Evolutionary conservation across 495 filamentous ascomycete genomes (phyloP), one percentile per base, ranked within the genome.

Genomic region (Hypoxylon crocopeplum): DNA sequence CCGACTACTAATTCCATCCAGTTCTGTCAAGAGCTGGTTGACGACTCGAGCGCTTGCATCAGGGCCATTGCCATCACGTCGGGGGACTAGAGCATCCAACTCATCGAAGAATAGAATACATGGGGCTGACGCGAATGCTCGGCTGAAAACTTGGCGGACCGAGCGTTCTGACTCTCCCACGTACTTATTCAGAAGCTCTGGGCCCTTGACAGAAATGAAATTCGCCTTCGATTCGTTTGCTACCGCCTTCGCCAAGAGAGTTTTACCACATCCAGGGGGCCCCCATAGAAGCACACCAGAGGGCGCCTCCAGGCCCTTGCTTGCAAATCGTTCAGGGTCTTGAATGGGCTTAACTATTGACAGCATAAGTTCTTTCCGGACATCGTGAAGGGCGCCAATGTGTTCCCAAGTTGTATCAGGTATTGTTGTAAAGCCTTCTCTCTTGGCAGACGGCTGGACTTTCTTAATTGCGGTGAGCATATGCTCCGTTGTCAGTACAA

Each of bases 91-190:
- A 3, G 94, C 92, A 66, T 98, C 94, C 25, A 98, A 79, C 71
- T 98, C 94, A 73, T 98, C 94, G 70, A 98, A 98, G 82, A 98
- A 98, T 54, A 98, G 86, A 40, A 98, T 90, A 68, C 93, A 97
- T 16, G 94, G 94, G 1, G 94, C 82, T 6, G 86, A 90, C 0
- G 89, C 89, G 20, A 93, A 84, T 7, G 94, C 94, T 11, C 94
- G 88, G 39, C 87, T 84, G 69, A 98, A 98, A 2, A 97, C 90
- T 69, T 96, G 91, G 12, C 94, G 86, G 3, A 98, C 90, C 0
- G 94, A 90, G 13, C 92, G 86, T 71, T 98, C 94, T 15, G 88
- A 93, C 70, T 98, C 94, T 61, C 94, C 94, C 21, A 98, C 92
- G 62, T 90, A 98, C 74, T 97, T 97, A 75, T 96, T 96, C 34